These are phyloP conservation scores for Colletotrichum viniferum DNA, from an alignment of 2,329 filamentous ascomycete genomes.

Conservation along the genomic window DNA sequence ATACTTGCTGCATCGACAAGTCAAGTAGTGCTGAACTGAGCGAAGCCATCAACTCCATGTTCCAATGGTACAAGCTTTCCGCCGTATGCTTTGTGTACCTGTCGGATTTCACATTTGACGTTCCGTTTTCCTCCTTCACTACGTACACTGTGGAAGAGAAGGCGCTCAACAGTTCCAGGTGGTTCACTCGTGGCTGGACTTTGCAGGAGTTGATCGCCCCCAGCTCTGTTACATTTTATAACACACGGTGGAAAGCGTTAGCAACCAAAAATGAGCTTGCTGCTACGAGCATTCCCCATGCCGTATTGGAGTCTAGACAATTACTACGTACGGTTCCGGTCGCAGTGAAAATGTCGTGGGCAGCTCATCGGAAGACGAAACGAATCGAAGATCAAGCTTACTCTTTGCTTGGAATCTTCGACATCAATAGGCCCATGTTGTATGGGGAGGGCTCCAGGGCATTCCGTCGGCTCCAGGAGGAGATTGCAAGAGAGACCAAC, in stretches of 20 bases:
- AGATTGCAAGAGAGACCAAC: neutral
- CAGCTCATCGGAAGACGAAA: conserved; percentile 24
- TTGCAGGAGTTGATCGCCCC: neutral
- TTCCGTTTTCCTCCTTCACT: too few species aligned
- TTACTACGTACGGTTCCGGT: neutral
- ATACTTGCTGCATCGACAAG: conserved; percentile 31
- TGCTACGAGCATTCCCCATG: neutral
- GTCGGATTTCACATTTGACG: neutral
- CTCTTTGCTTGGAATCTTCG: conserved; percentile 29
- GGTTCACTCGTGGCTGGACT: neutral
- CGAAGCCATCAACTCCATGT: conserved; percentile 24
- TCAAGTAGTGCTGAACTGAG: conserved; percentile 24
- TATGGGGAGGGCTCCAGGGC: conserved; percentile 29
- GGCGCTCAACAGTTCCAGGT: neutral
- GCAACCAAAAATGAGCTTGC: neutral
- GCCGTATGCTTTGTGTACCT: conserved; percentile 24
- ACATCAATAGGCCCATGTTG: conserved; percentile 28
- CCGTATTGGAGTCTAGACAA: neutral
- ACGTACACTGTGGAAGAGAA: too few species aligned
- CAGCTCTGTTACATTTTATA: neutral
- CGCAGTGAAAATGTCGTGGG: conserved; percentile 30
- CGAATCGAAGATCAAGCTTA: conserved; percentile 27
- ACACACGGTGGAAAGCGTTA: neutral
- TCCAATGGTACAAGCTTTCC: conserved; percentile 21
- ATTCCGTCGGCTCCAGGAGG: conserved; percentile 23